These are phyloP conservation scores for Boletus coccyginus DNA, from an alignment of 768 basidiomycete species.

Conservation along the genomic window DNA sequence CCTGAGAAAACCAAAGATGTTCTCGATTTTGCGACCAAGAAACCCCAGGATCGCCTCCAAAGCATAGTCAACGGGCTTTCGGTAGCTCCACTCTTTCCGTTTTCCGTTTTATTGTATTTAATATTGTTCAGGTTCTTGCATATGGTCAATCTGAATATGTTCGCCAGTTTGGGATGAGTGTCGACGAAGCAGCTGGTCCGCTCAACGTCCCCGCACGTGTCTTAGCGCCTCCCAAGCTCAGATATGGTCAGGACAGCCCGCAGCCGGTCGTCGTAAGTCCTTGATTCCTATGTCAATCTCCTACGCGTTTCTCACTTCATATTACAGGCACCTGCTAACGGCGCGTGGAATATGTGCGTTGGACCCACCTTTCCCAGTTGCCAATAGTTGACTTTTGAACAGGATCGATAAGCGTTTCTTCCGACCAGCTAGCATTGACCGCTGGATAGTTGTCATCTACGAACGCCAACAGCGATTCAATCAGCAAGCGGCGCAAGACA, in stretches of 20 bases:
- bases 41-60: constrained; percentile 52
- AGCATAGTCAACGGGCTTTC: constrained; percentile 54
- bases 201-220: constrained; percentile 61
- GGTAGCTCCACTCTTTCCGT: constrained; percentile 30
- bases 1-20: constrained; percentile 62
- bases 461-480: constrained; percentile 60
- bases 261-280: constrained; percentile 55
- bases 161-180: constrained; percentile 66
- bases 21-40: constrained; percentile 65
- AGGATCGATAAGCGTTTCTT: constrained; percentile 76
- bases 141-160: constrained; percentile 78
- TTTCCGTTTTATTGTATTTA: neutral
- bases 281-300: neutral
- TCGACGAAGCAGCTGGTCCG: constrained; percentile 49
- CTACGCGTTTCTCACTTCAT: neutral
- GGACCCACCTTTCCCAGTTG: neutral
- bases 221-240: constrained; percentile 59
- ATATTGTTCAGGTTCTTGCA: constrained; percentile 45
- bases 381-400: constrained; percentile 4
- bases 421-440: constrained; percentile 47
- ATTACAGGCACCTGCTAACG: constrained; percentile 55
- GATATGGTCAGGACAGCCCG: constrained; percentile 58
- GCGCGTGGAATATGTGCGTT: constrained; percentile 75
- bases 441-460: constrained; percentile 67
- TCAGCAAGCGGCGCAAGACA: constrained; percentile 44